Percentiles rank a stretch among this genome's conserved stretches.
Conservation (phyloP, 169 alveolate species). For the Perkinsus chesapeaki region DNA sequence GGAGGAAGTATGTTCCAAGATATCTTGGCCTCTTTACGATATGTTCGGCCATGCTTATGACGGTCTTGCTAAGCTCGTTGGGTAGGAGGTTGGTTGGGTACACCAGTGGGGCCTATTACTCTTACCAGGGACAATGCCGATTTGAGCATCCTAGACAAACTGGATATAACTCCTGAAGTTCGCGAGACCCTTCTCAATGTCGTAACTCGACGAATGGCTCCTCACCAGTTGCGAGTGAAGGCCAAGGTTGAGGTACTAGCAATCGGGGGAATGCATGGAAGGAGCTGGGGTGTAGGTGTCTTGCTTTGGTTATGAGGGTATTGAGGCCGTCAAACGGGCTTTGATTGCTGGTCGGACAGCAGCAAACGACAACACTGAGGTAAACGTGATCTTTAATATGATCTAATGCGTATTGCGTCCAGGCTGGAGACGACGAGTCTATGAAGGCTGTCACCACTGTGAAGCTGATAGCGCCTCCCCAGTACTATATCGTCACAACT, state of each 20-base stretch:
- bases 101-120: background rate
- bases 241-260: background rate
- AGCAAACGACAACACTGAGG: conserved; percentile 15
- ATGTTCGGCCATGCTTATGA: conserved; percentile 86
- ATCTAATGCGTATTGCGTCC: conserved; percentile 34
- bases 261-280: background rate
- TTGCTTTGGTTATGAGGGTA: conserved; percentile 91
- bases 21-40: conserved; percentile 92
- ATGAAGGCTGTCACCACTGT: conserved; percentile 46
- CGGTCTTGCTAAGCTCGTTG: conserved; percentile 57
- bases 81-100: conserved; percentile 35
- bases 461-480: conserved; percentile 84
- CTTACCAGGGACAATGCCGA: background rate
- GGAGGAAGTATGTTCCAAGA: conserved; percentile 74
- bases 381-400: background rate
- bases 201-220: background rate
- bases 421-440: conserved; percentile 1
- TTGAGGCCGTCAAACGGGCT: conserved; percentile 92
- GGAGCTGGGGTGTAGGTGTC: conserved; percentile 55
- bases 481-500: conserved; percentile 73
- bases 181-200: background rate
- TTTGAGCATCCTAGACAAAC: background rate
- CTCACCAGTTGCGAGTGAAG: background rate
- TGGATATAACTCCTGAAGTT: background rate
- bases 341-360: conserved; percentile 52